Evolutionary conservation across 331 rosid species (phyloP), one percentile per base, ranked within the genome.

Genomic region (Rosa hybrid): DNA sequence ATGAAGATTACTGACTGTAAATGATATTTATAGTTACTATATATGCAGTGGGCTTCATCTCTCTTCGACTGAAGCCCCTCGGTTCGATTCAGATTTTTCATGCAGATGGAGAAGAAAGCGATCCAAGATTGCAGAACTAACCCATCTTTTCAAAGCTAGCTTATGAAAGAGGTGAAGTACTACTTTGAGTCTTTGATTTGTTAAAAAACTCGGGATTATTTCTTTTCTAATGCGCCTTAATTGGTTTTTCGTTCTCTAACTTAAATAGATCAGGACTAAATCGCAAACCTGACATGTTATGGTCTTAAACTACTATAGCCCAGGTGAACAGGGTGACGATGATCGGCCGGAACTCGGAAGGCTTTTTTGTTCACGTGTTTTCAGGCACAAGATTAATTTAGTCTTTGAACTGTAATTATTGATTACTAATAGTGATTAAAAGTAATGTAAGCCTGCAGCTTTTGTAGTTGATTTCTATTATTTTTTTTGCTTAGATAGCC

Each of bases 41-140:
- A 30, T 41, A 17, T 20, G 73, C 68, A 57, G 21, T 0, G 16
- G 68, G 76, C 27, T 53, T 74, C 76, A 65, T 81, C 76, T 74
- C 83, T 73, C 83, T 65, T 73, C 79, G 83, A 73, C 75, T 23
- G 74, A 72, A 72, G 78, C 83, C 74, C 67, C 83, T 68, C 45
- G 6, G 50, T 20, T 69, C 48, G 73, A 68, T 68, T 65, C 46
- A 57, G 21, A 54, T 0, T 18, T 54, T 51, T 17, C 23, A 54
- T 20, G 60, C 60, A 0, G 23, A 21, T 7, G 60, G 60, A 54
- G 64, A n/a, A 57, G 30, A 8, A 56, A n/a, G 64, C 64, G 30
- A 57, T 57, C 64, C 30, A 9, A 57, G 10, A 6, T 44, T 9
- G 1, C 48, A 6, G 10, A 17, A 20, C 21, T 21, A 2, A 8